Percentiles rank a stretch among this genome's conserved stretches.
phyloP scores from a whole-genome alignment of 352 stramenopile genomes.

The Globisporangium viniferum region DNA sequence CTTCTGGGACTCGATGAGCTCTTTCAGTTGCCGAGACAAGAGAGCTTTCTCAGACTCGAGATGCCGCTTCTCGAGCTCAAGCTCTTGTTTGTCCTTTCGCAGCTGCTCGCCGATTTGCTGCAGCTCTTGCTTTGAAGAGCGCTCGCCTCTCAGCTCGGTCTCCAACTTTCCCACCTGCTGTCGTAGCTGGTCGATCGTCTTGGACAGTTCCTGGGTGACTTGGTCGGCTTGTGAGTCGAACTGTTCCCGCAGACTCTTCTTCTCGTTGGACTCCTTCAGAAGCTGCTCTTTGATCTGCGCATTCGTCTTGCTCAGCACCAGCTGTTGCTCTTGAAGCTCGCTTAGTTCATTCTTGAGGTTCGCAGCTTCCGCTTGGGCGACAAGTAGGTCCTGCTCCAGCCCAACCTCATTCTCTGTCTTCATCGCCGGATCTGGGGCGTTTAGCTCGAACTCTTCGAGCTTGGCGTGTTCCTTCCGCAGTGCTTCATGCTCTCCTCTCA shows the following conservation, averaged over 20 bases:
- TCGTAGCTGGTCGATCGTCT: slow-evolving; percentile 10
- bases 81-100: slow-evolving; percentile 21
- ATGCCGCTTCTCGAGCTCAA: slow-evolving; percentile 27
- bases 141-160: slow-evolving; percentile 4
- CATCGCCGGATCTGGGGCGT: not conserved
- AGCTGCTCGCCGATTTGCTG: slow-evolving; percentile 23
- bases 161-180: not conserved
- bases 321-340: slow-evolving; percentile 30
- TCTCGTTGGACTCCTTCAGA: slow-evolving; percentile 39
- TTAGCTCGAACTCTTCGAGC: not conserved
- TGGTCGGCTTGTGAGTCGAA: slow-evolving; percentile 20
- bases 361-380: slow-evolving; percentile 8
- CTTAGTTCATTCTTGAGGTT: slow-evolving; percentile 24
- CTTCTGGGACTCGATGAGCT: slow-evolving; percentile 13
- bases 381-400: not conserved
- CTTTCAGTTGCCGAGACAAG: slow-evolving; percentile 13
- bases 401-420: not conserved
- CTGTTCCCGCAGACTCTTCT: slow-evolving; percentile 34
- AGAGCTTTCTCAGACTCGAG: slow-evolving; percentile 32
- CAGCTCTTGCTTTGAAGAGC: slow-evolving; percentile 16
- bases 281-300: slow-evolving; percentile 40
- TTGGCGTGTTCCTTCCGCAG: not conserved
- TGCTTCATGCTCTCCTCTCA: not conserved
- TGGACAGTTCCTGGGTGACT: slow-evolving; percentile 1
- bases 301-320: slow-evolving; percentile 25